Percentiles rank a stretch among this genome's conserved stretches.
Conservation (phyloP, 2,329 filamentous ascomycete species). For the Cladosporium sp. region DNA sequence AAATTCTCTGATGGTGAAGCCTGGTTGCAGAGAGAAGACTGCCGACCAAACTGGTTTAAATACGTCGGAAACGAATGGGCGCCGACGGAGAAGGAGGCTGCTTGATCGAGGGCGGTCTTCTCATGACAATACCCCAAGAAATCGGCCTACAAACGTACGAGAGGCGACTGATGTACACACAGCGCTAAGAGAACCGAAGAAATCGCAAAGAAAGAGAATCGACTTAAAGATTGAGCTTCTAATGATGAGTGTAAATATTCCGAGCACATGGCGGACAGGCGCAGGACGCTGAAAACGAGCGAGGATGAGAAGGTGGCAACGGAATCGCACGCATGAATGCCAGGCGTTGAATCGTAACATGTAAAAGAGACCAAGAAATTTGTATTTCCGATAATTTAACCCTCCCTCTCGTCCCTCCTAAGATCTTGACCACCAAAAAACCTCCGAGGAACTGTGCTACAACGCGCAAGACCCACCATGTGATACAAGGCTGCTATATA, state of each 20-base stretch:
- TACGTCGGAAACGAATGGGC: conserved; percentile 61
- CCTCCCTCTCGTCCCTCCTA: too few species aligned
- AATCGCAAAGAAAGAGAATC: too few species aligned
- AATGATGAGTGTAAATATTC: conserved; percentile 5
- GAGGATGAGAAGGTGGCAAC: neutral
- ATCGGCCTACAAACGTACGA: too few species aligned
- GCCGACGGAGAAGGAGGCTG: neutral
- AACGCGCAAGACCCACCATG: too few species aligned
- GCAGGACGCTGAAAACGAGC: neutral
- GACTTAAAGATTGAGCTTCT: neutral
- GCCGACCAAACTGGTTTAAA: conserved; percentile 95
- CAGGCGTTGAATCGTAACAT: neutral
- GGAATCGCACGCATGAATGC: neutral
- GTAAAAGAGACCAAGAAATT: neutral
- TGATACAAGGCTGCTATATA: too few species aligned
- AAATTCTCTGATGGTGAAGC: conserved; percentile 83
- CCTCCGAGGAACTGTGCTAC: neutral
- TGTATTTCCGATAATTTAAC: too few species aligned
- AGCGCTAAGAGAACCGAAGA: too few species aligned
- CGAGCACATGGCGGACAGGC: neutral
- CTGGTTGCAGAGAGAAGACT: conserved; percentile 86
- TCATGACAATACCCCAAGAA: too few species aligned
- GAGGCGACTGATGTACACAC: too few species aligned
- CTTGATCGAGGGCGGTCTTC: neutral
- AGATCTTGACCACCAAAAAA: too few species aligned